Evolutionary conservation across 2,329 filamentous ascomycete species (phyloP).

Genomic region (Colletotrichum caudatum): DNA sequence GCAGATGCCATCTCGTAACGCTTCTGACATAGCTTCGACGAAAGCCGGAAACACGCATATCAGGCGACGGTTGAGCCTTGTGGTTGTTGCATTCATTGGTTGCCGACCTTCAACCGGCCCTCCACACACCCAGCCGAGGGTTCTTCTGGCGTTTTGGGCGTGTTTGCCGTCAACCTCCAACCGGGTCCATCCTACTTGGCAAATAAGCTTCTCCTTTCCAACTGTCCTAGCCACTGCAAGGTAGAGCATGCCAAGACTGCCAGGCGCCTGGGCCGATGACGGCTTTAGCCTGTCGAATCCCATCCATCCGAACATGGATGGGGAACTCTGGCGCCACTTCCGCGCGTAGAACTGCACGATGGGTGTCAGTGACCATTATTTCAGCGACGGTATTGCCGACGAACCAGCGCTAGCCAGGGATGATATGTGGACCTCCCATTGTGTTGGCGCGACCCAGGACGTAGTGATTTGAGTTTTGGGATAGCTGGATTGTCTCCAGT

Average conservation of each 20-base stretch:
- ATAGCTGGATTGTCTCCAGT: not conserved
- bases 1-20: not conserved
- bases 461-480: not conserved
- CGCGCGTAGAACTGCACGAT: not conserved
- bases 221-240: not conserved
- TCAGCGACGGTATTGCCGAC: not conserved
- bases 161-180: not conserved
- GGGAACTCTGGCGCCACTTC: not conserved
- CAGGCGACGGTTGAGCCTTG: not conserved
- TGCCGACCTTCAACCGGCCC: not conserved
- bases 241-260: not conserved
- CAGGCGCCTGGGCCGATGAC: too few relatives aligned
- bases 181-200: not conserved
- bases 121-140: not conserved
- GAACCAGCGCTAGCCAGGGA: constrained; percentile 2
- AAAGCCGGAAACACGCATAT: not conserved
- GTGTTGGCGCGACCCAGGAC: not conserved
- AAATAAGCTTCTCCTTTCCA: not conserved
- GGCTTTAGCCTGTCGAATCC: too few relatives aligned
- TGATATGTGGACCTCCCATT: not conserved
- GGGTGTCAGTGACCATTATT: not conserved
- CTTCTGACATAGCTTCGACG: not conserved
- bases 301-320: not conserved
- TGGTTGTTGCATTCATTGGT: not conserved
- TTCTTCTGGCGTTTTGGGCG: not conserved